Evolutionary conservation across 495 filamentous ascomycete genomes (phyloP).

Genomic region (Parachaetomium inaequale): DNA sequence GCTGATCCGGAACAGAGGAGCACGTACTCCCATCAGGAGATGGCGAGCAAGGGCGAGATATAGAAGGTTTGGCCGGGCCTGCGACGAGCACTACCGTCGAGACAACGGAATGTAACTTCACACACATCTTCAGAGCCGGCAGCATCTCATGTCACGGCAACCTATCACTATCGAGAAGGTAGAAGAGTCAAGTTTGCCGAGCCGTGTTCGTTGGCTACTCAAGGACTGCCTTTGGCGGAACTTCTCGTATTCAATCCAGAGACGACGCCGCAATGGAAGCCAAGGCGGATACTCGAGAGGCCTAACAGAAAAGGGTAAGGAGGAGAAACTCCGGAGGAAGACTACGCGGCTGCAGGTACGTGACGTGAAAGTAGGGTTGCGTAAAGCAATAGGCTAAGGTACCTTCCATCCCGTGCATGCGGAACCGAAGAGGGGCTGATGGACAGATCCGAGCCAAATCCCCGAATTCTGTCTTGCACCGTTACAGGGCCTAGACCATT

Average conservation of each 20-base stretch:
- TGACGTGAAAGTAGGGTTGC: constrained; percentile 17
- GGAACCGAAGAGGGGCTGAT: not conserved
- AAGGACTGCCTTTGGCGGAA: not conserved
- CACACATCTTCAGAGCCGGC: not conserved
- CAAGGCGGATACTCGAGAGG: constrained; percentile 4
- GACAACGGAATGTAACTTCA: not conserved
- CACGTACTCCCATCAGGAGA: not conserved
- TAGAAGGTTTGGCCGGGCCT: constrained; percentile 1
- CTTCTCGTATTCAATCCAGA: not conserved
- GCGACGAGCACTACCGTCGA: not conserved
- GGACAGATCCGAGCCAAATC: not conserved
- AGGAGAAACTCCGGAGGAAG: not conserved
- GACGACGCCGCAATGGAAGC: constrained; percentile 10
- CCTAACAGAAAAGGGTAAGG: not conserved
- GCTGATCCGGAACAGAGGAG: not conserved
- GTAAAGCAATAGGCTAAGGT: constrained; percentile 16
- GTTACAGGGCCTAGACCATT: not conserved
- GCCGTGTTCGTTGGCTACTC: not conserved
- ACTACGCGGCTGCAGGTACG: not conserved
- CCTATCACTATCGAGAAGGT: not conserved
- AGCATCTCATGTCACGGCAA: not conserved
- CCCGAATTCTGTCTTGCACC: not conserved
- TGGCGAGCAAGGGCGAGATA: constrained; percentile 13
- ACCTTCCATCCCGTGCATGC: constrained; percentile 1
- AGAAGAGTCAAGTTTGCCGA: not conserved